Conservation (phyloP, 306 rosid genomes). For the Pyrus bretschneideri region DNA sequence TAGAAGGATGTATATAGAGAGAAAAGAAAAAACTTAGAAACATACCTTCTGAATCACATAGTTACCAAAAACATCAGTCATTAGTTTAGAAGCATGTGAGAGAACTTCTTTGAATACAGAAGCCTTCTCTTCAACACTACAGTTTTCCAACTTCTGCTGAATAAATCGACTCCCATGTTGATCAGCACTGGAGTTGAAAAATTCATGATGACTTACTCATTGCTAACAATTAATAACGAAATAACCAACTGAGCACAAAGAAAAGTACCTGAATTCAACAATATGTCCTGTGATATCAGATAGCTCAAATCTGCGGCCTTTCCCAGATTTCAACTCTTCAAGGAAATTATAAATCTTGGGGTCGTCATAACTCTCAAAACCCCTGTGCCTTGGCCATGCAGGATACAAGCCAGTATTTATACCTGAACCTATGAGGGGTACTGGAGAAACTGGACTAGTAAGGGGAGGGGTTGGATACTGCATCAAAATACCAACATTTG, state of each 20-base stretch:
- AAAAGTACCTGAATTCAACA: conserved; percentile 51
- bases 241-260: background rate
- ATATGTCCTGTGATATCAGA: conserved; percentile 53
- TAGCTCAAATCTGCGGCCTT: conserved; percentile 38
- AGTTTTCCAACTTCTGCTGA: conserved; percentile 62
- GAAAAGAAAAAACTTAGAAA: background rate
- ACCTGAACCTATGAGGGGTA: conserved; percentile 29
- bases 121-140: conserved; percentile 50
- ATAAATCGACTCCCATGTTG: conserved; percentile 82
- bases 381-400: conserved; percentile 43
- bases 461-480: conserved; percentile 40
- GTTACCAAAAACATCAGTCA: conserved; percentile 65
- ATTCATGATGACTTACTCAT: background rate
- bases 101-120: conserved; percentile 60
- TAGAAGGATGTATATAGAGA: background rate
- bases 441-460: conserved; percentile 36
- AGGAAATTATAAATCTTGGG: conserved; percentile 37
- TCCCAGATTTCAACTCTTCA: conserved; percentile 49
- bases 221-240: background rate
- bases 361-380: conserved; percentile 29
- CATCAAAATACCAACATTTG: conserved; percentile 34
- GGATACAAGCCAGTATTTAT: conserved; percentile 30
- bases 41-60: conserved; percentile 67
- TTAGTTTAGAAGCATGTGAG: conserved; percentile 49
- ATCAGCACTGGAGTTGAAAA: conserved; percentile 43